These are phyloP conservation scores for Daldinia caldariorum DNA, from an alignment of 495 filamentous ascomycete genomes.

Conservation along the genomic window DNA sequence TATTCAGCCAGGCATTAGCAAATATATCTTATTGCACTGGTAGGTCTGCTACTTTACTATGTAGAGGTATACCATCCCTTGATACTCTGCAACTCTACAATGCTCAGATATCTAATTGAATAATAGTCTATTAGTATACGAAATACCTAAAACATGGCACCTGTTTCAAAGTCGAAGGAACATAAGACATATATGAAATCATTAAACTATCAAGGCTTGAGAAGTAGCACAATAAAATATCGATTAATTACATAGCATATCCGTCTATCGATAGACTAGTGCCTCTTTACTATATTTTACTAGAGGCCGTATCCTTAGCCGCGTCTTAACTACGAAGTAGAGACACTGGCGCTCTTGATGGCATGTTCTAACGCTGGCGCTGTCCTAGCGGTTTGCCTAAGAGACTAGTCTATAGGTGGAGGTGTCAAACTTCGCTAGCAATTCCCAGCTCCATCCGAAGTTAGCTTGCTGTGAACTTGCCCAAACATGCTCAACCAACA, in stretches of 20 bases:
- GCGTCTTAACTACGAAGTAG: neutral
- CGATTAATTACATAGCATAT: neutral
- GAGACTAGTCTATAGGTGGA: neutral
- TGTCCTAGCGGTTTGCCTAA: neutral
- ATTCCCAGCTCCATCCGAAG: neutral
- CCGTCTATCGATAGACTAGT: neutral
- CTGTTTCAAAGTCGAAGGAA: too few relatives aligned
- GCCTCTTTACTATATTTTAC: neutral
- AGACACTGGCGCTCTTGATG: neutral
- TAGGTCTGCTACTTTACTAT: too few relatives aligned
- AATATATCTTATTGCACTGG: too few relatives aligned
- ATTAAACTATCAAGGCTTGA: too few relatives aligned
- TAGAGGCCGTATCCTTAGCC: neutral
- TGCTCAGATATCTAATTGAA: too few relatives aligned
- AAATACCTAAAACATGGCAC: too few relatives aligned
- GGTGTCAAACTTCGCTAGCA: neutral
- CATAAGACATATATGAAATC: too few relatives aligned
- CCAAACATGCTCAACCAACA: conserved; percentile 2
- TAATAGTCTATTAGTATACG: too few relatives aligned
- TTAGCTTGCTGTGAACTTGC: conserved; percentile 6
- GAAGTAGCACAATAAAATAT: neutral
- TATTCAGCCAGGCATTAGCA: too few relatives aligned
- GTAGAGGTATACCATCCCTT: too few relatives aligned
- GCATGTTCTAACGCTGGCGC: neutral
- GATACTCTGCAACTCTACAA: too few relatives aligned